These are phyloP conservation scores for Dictyostelium purpureum DNA, from an alignment of 78 protist species.

Conservation along the genomic window DNA sequence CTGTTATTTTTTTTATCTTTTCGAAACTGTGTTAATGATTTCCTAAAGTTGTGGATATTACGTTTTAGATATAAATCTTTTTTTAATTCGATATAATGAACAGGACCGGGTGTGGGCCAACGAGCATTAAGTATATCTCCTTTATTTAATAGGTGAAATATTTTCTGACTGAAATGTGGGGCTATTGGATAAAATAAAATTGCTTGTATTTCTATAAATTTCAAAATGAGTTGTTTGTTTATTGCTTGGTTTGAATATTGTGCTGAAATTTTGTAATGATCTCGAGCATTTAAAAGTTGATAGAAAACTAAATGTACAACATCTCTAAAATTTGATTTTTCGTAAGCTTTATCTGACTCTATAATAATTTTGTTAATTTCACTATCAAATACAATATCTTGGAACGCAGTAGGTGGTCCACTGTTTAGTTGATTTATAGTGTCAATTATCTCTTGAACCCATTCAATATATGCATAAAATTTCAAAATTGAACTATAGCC, in stretches of 20 bases:
- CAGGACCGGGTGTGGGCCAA: slow-evolving; percentile 62
- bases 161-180: slow-evolving; percentile 97
- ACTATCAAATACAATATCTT: slow-evolving; percentile 87
- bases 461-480: slow-evolving; percentile 90
- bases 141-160: slow-evolving; percentile 89
- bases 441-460: slow-evolving; percentile 79
- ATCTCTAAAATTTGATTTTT: slow-evolving; percentile 91
- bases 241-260: slow-evolving; percentile 43
- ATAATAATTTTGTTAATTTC: slow-evolving; percentile 77
- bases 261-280: slow-evolving; percentile 83
- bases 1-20: slow-evolving; percentile 50
- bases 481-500: slow-evolving; percentile 94
- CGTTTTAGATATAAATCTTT: slow-evolving; percentile 47
- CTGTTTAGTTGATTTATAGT: not conserved
- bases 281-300: slow-evolving; percentile 89
- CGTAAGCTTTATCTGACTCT: slow-evolving; percentile 74
- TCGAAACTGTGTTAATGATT: slow-evolving; percentile 7
- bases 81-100: slow-evolving; percentile 48
- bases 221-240: slow-evolving; percentile 83
- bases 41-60: slow-evolving; percentile 29
- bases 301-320: slow-evolving; percentile 91
- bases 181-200: slow-evolving; percentile 95
- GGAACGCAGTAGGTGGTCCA: slow-evolving; percentile 33
- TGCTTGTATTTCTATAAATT: slow-evolving; percentile 88
- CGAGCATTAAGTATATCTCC: slow-evolving; percentile 68